Conservation (phyloP, 305 asterid genomes). For the Rubia balearica region DNA sequence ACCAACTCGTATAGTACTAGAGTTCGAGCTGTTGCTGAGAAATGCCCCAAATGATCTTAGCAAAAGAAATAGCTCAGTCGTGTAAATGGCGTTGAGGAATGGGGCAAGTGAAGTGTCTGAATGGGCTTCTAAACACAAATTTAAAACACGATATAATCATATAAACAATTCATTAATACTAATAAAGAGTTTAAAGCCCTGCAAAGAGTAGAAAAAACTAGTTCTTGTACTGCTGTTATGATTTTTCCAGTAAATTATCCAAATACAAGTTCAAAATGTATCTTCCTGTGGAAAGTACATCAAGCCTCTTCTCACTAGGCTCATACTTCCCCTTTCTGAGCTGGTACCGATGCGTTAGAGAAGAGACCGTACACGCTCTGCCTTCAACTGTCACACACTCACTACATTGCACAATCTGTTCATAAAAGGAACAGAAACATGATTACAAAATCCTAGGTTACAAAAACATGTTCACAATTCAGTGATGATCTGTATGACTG, state of each 20-base stretch:
- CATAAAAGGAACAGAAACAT: conserved; percentile 6
- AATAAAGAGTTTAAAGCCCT: conserved; percentile 4
- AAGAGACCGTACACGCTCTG: conserved; percentile 60
- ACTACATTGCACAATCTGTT: conserved; percentile 81
- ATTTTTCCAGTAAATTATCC: conserved; percentile 65
- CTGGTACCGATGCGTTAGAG: conserved; percentile 87
- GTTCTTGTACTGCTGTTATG: conserved; percentile 28
- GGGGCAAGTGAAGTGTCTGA: too few species aligned
- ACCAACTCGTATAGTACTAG: too few species aligned
- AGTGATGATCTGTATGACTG: too few species aligned
- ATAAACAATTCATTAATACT: not conserved
- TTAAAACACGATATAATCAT: not conserved
- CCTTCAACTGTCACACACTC: conserved; percentile 85
- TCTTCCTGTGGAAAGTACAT: conserved; percentile 80
- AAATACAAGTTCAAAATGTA: conserved; percentile 75
- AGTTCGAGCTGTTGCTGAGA: not conserved
- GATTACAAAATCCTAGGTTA: not conserved
- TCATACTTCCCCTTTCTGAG: conserved; percentile 90
- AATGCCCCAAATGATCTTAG: not conserved
- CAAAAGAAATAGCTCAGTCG: not conserved
- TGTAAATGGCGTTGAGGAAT: not conserved
- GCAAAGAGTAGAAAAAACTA: not conserved
- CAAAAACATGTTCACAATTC: too few species aligned
- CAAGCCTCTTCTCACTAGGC: conserved; percentile 80
- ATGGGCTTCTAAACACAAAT: too few species aligned